Base-by-base conservation (phyloP, 345 rosid species). In the Salix koriyanagi region DNA sequence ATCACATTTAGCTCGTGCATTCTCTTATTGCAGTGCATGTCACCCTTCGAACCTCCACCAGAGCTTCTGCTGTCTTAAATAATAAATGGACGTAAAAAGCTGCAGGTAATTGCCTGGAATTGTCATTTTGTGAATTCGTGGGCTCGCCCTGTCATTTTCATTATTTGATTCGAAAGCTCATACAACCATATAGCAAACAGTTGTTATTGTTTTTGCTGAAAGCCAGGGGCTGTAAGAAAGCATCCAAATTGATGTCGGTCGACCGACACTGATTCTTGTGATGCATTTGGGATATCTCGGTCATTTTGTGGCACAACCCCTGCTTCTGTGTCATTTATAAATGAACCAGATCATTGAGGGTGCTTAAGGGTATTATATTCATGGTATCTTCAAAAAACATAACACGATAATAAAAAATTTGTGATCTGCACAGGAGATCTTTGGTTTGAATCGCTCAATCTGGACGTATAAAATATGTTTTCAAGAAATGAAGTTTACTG, bases 141-240 rank as follows among this genome's bases (percentile, higher is more conserved):
- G 78, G 65, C 70, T 70, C 56, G 52, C 67, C 64, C 62, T 82
- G 84, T 81, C 85, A 44, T 77, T 77, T 81, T 79, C 71, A 8
- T 76, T 64, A 26, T 46, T 61, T 65, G 18, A 41, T 81, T 71
- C 62, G 58, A 66, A 73, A 67, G 37, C 58, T 54, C 66, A 67
- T 66, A 71, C 69, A 71, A 68, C 69, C 70, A 36, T 37, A 65
- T 26, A 75, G 60, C 81, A 83, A 48, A 83, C 65, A 70, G 87
- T 79, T 70, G 86, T 75, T 80, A 81, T 25, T 70, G 76, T 54
- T 65, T 39, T 41, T 68, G 39, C 34, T 74, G 42, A 70, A 67
- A 67, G 36, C 37, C 13, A 15, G 60, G 25, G 66, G 60, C 71
- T 46, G 2, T 14, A 64, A 48, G 34, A 23, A 23, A 67, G 18